A percentile compares a stretch with the other conserved stretches of the same genome.
Evolutionary conservation across 805 yeast species (phyloP).

Genomic region (Starmerella stigmatis): DNA sequence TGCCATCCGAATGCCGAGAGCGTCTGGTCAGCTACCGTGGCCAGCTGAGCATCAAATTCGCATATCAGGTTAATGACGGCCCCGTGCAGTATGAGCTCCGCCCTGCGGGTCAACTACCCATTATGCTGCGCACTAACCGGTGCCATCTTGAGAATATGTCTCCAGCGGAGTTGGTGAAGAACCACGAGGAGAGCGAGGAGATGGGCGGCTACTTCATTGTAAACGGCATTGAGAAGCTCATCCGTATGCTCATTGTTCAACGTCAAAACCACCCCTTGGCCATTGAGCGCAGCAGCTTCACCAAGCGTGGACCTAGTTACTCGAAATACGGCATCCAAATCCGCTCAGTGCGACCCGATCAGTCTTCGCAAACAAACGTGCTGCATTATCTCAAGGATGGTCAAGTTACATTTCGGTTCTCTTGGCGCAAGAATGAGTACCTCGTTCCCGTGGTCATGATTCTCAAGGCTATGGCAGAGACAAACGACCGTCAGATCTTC

Average conservation of each 20-base stretch:
- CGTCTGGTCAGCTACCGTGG: conserved; percentile 76
- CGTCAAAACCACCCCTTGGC: conserved; percentile 98
- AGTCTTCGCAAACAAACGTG: conserved; percentile 95
- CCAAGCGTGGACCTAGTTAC: conserved; percentile 86
- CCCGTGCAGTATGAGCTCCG: conserved; percentile 68
- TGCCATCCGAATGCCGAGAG: conserved; percentile 85
- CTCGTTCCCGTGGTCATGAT: conserved; percentile 88
- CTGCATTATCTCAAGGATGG: conserved; percentile 92
- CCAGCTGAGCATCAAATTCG: conserved; percentile 61
- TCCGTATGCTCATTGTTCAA: conserved; percentile 96
- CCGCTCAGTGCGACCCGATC: conserved; percentile 90
- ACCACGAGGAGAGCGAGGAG: conserved; percentile 87
- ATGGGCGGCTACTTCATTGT: conserved; percentile 93
- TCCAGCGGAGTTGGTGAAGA: conserved; percentile 67
- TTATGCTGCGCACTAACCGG: conserved; percentile 83
- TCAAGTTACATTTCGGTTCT: conserved; percentile 88
- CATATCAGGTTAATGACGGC: conserved; percentile 83
- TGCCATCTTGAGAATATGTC: conserved; percentile 80
- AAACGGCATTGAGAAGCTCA: conserved; percentile 91
- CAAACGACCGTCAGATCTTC: conserved; percentile 89
- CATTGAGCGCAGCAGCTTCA: conserved; percentile 84
- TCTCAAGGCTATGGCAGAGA: conserved; percentile 77
- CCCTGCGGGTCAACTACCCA: conserved; percentile 84
- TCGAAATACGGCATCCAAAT: conserved; percentile 87
- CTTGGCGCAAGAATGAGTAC: conserved; percentile 95